Evolutionary conservation across 2,329 filamentous ascomycete species (phyloP).

Genomic region (Sordariomycetes sp.): DNA sequence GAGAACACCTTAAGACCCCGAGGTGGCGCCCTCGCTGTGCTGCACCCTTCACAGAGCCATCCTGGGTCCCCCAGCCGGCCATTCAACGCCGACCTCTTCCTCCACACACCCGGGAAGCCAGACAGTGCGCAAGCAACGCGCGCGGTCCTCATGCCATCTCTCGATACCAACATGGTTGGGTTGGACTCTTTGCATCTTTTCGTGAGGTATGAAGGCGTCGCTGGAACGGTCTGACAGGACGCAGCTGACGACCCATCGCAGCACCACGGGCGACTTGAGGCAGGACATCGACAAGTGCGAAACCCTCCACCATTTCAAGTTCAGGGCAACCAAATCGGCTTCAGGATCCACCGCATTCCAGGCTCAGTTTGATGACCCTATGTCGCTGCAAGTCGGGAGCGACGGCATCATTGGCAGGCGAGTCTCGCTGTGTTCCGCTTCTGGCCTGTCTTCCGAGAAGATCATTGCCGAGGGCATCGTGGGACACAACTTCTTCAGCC

Average conservation of each 20-base stretch:
- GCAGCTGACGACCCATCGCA: constrained; percentile 10
- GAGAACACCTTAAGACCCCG: constrained; percentile 28
- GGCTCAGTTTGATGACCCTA: constrained; percentile 22
- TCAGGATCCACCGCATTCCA: constrained; percentile 21
- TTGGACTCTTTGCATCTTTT: constrained; percentile 23
- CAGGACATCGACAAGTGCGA: constrained; percentile 29
- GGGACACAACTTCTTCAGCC: constrained; percentile 36
- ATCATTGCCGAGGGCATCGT: constrained; percentile 40
- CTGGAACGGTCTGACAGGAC: too few relatives aligned
- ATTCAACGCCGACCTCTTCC: constrained; percentile 28
- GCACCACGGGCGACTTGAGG: constrained; percentile 33
- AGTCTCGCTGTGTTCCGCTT: constrained; percentile 28
- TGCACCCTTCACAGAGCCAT: constrained; percentile 15
- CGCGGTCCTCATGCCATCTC: constrained; percentile 26
- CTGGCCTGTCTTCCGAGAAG: constrained; percentile 7
- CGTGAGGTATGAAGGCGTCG: constrained; percentile 29
- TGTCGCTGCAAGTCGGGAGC: constrained; percentile 33
- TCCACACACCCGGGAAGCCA: constrained; percentile 30
- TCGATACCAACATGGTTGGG: constrained; percentile 7
- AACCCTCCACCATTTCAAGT: constrained; percentile 26
- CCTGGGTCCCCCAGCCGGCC: background rate
- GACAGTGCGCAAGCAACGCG: constrained; percentile 29
- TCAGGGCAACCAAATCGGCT: constrained; percentile 11
- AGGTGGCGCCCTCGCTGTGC: constrained; percentile 36
- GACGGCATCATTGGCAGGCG: constrained; percentile 39